Percentiles rank a stretch among this genome's conserved stretches.
These are phyloP conservation scores for Debaryomyces castellii DNA, from an alignment of 805 yeast species.

Conservation along the genomic window DNA sequence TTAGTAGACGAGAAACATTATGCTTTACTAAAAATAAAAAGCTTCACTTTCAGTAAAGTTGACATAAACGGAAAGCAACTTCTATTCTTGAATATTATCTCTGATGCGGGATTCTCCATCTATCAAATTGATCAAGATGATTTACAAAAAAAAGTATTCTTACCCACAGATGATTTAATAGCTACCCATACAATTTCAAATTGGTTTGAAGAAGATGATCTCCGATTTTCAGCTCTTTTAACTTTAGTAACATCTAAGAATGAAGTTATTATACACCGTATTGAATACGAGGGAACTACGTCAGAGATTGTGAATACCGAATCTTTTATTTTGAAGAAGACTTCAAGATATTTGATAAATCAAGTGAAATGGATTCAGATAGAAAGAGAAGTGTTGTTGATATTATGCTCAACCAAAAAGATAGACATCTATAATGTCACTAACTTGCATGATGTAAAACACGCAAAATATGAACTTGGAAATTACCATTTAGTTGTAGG, in stretches of 20 bases:
- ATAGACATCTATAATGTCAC: constrained; percentile 3
- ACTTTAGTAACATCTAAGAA: constrained; percentile 4
- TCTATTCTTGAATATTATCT: constrained; percentile 4
- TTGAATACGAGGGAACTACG: not conserved
- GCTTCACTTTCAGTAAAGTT: constrained; percentile 23
- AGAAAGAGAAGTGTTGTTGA: not conserved
- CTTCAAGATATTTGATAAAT: constrained; percentile 8
- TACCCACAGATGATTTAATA: not conserved
- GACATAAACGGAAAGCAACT: not conserved
- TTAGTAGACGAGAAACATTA: constrained; percentile 18
- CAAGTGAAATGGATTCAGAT: constrained; percentile 2
- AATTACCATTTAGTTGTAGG: constrained; percentile 1
- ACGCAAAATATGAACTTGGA: not conserved
- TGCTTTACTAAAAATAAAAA: constrained; percentile 21
- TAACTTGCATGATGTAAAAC: not conserved
- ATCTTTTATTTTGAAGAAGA: not conserved
- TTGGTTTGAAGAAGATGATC: constrained; percentile 6
- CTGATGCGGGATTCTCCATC: constrained; percentile 1
- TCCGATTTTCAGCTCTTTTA: constrained; percentile 1
- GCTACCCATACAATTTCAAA: constrained; percentile 13
- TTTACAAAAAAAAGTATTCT: not conserved
- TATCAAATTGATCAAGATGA: constrained; percentile 1
- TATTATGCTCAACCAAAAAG: constrained; percentile 1
- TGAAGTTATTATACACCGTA: constrained; percentile 1
- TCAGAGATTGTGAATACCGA: not conserved